Percentiles rank a stretch among this genome's conserved stretches.
Evolutionary conservation across 148 eudicot species (phyloP).

Genomic region (Polygonum aviculare): DNA sequence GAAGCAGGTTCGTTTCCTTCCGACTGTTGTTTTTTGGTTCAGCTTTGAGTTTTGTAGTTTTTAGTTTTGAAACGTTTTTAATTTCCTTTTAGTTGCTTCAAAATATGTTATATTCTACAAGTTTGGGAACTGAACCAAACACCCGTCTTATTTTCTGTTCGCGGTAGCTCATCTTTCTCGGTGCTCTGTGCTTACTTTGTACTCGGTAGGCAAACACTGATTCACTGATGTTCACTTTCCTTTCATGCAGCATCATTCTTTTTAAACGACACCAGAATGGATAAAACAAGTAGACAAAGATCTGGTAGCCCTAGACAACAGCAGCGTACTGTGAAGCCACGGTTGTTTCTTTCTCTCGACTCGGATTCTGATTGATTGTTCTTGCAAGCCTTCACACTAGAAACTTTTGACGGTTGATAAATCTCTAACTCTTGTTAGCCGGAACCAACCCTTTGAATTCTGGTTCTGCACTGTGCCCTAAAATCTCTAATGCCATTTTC

Average conservation of each 20-base stretch:
- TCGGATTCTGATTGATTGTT: constrained; percentile 26
- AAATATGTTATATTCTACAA: no score
- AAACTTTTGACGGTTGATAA: neutral
- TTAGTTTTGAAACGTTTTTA: no score
- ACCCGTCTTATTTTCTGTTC: neutral
- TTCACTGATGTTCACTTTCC: neutral
- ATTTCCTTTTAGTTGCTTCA: no score
- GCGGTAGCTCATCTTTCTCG: neutral
- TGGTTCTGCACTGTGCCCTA: no score
- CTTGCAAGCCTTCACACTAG: neutral
- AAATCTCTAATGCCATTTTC: no score
- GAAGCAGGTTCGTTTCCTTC: constrained; percentile 47
- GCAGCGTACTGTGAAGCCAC: constrained; percentile 62
- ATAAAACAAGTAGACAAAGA: constrained; percentile 48
- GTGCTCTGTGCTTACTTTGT: neutral
- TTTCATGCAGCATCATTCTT: constrained; percentile 42
- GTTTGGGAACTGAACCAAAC: no score
- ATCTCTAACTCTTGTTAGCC: neutral
- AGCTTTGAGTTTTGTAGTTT: no score
- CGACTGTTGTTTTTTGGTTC: no score
- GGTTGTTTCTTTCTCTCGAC: constrained; percentile 59
- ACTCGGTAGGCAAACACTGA: neutral
- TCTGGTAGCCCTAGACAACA: constrained; percentile 60
- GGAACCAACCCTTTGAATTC: no score
- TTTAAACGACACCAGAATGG: constrained; percentile 45